Percentiles rank a stretch among this genome's conserved stretches.
These are phyloP conservation scores for Metschnikowia gelsemii DNA, from an alignment of 805 yeast species.

Conservation along the genomic window DNA sequence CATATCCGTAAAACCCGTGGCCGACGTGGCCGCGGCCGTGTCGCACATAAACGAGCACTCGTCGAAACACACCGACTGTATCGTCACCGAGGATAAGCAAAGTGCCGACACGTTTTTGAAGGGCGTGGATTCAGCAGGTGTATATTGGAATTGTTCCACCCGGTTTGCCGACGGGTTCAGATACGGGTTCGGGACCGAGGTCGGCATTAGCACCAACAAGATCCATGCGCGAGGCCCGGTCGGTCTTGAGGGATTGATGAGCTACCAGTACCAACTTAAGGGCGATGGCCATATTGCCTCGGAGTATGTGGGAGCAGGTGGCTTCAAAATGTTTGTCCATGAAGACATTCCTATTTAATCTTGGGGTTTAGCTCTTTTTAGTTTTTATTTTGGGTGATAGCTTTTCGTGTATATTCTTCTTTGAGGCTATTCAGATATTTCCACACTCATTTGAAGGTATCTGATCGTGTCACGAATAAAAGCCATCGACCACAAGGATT, in stretches of 20 bases:
- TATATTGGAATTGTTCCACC: conserved; percentile 96
- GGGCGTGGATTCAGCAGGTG: conserved; percentile 93
- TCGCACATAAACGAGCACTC: conserved; percentile 85
- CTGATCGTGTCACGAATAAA: too few species aligned
- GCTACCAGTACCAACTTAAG: conserved; percentile 88
- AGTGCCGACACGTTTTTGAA: conserved; percentile 75
- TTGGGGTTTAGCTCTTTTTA: too few species aligned
- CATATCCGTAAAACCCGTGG: conserved; percentile 68
- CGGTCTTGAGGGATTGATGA: conserved; percentile 93
- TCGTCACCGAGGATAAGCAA: conserved; percentile 71
- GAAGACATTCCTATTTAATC: conserved; percentile 43
- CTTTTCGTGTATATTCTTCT: too few species aligned
- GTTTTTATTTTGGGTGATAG: too few species aligned
- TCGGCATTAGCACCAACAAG: conserved; percentile 94
- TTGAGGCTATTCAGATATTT: too few species aligned
- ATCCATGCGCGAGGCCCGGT: conserved; percentile 99
- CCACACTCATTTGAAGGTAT: too few species aligned
- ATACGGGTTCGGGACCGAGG: conserved; percentile 98
- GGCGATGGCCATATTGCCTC: conserved; percentile 93
- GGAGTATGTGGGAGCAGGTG: conserved; percentile 93
- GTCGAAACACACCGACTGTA: conserved; percentile 94
- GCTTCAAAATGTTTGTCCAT: conserved; percentile 73
- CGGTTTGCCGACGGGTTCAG: conserved; percentile 98
- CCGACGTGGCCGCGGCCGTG: conserved; percentile 69
- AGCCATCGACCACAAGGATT: too few species aligned